Evolutionary conservation across 345 rosid genomes (phyloP), one percentile per base, ranked within the genome.

Genomic region (Stellera chamaejasme): DNA sequence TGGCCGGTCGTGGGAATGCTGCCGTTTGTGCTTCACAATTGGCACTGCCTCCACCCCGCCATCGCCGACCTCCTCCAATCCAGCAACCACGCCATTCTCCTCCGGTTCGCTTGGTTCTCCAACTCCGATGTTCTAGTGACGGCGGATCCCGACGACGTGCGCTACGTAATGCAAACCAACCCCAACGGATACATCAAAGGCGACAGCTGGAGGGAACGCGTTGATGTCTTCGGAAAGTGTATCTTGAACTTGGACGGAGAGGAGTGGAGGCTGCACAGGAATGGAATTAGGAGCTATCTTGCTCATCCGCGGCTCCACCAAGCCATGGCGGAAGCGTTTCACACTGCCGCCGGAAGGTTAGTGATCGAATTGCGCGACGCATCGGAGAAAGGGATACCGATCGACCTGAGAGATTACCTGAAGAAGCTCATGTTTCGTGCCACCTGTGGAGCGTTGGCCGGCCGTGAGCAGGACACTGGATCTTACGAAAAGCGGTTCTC

Each of bases 221-320:
- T 51, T 3, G 68, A 69, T 25, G 15, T 58, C 6, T 28, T 76
- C 0, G 77, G 77, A 5, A 54, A 63, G 14, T 60, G 52, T 0
- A 15, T 65, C n/a, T 53, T 71, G 45, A 59, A 27, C 43, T 46
- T 55, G 6, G 72, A 68, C 13, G 44, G 43, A 0, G 72, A 70
- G 15, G 16, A 10, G 1, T 75, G 70, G 72, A 56, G 19, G 45
- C 28, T 5, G 12, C 69, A 59, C 0, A 64, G 72, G 27, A 67
- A 44, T 10, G 19, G 23, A 2, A 27, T 60, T 12, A 61, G 59
- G 5, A 11, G 43, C 0, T 52, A 59, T 11, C 2, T 64, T 2
- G 57, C 47, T 13, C 27, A 55, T 13, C 27, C 10, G 0, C 39
- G 46, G 10, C 56, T 56, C 13, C 26, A 52, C n/a, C 5, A 7